A percentile compares a stretch with the other conserved stretches of the same genome.
Conservation (phyloP, 441 rosid species). For the Jatropha multifida region DNA sequence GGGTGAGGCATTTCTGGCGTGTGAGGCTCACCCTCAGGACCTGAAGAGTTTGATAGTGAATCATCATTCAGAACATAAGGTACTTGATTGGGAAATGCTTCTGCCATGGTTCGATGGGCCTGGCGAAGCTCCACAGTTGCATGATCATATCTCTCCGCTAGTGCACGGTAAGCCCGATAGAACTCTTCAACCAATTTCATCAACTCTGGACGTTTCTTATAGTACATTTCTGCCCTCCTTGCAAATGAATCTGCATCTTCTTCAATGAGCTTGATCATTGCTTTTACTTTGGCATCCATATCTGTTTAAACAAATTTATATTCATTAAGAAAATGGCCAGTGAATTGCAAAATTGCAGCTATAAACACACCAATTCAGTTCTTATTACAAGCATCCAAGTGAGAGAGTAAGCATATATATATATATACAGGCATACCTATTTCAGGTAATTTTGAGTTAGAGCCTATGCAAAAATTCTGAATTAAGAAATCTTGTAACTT, state of each 20-base stretch:
- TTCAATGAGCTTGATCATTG: conserved; percentile 97
- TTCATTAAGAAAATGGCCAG: not conserved
- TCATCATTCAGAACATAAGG: conserved; percentile 70
- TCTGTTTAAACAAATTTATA: conserved; percentile 35
- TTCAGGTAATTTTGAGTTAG: not conserved
- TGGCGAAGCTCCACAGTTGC: conserved; percentile 93
- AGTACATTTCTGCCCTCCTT: conserved; percentile 98
- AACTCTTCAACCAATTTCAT: conserved; percentile 98
- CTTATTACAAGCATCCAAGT: not conserved
- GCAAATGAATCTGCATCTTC: conserved; percentile 99
- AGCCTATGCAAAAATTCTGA: not conserved
- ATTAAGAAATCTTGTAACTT: not conserved
- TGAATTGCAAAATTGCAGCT: not conserved
- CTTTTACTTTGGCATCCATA: conserved; percentile 95
- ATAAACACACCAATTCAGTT: not conserved
- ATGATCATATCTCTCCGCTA: conserved; percentile 97
- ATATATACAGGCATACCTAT: not conserved
- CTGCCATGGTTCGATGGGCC: conserved; percentile 92
- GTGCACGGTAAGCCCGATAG: conserved; percentile 93
- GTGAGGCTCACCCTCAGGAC: conserved; percentile 54
- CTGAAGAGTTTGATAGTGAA: conserved; percentile 39
- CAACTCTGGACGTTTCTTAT: conserved; percentile 94
- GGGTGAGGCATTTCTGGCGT: conserved; percentile 59
- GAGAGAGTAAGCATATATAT: too few relatives aligned
- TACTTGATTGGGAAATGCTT: conserved; percentile 88